Conservation (phyloP, 805 yeast species). For the Candida endomychidarum region DNA sequence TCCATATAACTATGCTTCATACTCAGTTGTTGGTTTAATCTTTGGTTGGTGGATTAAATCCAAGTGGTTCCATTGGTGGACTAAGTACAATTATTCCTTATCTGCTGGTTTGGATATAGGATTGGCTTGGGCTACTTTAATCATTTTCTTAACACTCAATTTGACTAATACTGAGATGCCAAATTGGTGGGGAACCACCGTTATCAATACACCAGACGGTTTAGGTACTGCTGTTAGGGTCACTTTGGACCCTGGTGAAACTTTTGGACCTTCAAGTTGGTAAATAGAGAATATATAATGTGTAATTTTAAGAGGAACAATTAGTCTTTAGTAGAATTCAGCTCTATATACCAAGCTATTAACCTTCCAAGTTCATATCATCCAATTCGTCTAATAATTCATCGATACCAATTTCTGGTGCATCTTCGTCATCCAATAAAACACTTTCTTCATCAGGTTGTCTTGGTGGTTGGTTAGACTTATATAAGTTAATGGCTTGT, state of each 20-base stretch:
- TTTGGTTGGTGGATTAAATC: constrained; percentile 42
- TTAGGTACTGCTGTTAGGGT: constrained; percentile 22
- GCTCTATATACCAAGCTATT: background rate
- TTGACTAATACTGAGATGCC: constrained; percentile 19
- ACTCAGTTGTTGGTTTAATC: constrained; percentile 36
- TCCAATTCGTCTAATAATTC: constrained; percentile 94
- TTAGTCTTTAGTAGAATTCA: background rate
- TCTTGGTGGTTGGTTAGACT: constrained; percentile 42
- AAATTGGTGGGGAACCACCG: constrained; percentile 71
- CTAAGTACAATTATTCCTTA: constrained; percentile 45
- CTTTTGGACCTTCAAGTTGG: constrained; percentile 51
- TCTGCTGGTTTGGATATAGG: constrained; percentile 48
- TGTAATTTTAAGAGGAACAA: constrained; percentile 18
- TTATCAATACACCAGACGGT: constrained; percentile 41
- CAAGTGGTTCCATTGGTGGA: constrained; percentile 37
- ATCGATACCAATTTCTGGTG: constrained; percentile 85
- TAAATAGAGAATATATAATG: constrained; percentile 17
- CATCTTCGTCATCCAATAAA: constrained; percentile 64
- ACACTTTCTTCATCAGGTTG: constrained; percentile 45
- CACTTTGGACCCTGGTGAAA: constrained; percentile 37
- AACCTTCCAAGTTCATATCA: constrained; percentile 80
- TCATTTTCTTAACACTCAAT: constrained; percentile 34
- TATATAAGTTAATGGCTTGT: constrained; percentile 85
- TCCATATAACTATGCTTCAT: constrained; percentile 62
- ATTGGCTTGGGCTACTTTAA: constrained; percentile 39